Evolutionary conservation across 805 yeast species (phyloP).

Genomic region (Ogataea pilisensis): DNA sequence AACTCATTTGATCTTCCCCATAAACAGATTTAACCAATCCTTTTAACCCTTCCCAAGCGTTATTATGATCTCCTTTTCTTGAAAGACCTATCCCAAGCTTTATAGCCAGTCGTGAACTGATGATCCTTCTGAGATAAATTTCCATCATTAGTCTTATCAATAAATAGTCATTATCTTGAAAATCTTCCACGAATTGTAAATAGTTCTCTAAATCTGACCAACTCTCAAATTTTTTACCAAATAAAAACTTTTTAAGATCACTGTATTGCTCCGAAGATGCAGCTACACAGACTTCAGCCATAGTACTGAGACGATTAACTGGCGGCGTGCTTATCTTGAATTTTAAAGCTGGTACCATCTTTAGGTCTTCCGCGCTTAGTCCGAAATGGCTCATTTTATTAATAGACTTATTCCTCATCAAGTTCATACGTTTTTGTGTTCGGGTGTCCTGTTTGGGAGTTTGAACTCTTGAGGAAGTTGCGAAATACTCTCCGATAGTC

Average conservation of each 20-base stretch:
- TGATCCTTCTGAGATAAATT: constrained; percentile 29
- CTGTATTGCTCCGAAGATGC: constrained; percentile 24
- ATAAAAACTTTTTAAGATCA: constrained; percentile 15
- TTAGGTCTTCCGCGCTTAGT: constrained; percentile 6
- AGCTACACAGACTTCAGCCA: constrained; percentile 26
- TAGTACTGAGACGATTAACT: constrained; percentile 18
- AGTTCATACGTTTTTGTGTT: background rate
- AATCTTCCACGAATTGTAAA: constrained; percentile 14
- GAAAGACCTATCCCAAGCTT: constrained; percentile 22
- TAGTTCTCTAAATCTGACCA: constrained; percentile 16
- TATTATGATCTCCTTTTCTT: constrained; percentile 20
- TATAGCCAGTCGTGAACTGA: constrained; percentile 28
- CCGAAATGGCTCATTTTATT: constrained; percentile 11
- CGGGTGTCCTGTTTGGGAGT: background rate
- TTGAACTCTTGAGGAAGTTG: background rate
- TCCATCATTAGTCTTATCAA: constrained; percentile 26
- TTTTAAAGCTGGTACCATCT: constrained; percentile 5
- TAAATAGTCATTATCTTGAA: constrained; percentile 23
- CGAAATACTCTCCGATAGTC: constrained; percentile 10
- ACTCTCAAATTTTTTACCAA: constrained; percentile 7
- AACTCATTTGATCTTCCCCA: constrained; percentile 29
- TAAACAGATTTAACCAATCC: constrained; percentile 54
- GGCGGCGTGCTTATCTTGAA: constrained; percentile 6
- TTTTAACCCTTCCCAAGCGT: constrained; percentile 37
- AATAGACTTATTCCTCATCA: constrained; percentile 6